Conservation (phyloP, 2,329 filamentous ascomycete genomes). For the Amauroascus niger region DNA sequence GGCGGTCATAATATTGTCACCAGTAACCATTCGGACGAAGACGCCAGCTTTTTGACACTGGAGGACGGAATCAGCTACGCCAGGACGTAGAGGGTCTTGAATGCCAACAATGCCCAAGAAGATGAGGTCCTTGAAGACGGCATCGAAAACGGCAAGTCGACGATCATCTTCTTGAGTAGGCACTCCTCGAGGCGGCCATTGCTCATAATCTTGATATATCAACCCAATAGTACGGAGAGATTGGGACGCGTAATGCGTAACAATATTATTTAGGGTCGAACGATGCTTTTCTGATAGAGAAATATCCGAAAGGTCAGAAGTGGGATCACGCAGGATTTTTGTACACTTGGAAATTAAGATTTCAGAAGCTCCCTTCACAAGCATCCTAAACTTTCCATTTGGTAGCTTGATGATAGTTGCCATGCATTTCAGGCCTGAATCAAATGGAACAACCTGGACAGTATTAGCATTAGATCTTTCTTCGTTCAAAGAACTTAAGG, state of each 20-base stretch:
- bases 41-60: constrained; percentile 61
- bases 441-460: constrained; percentile 65
- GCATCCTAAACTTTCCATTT: constrained; percentile 34
- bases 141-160: constrained; percentile 55
- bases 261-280: constrained; percentile 25
- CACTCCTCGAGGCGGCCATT: constrained; percentile 53
- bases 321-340: constrained; percentile 25
- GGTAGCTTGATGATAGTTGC: constrained; percentile 37
- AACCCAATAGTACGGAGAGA: constrained; percentile 70
- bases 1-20: constrained; percentile 62
- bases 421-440: constrained; percentile 63
- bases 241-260: constrained; percentile 38
- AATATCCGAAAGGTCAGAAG: constrained; percentile 20
- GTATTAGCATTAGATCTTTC: constrained; percentile 52
- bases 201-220: constrained; percentile 61
- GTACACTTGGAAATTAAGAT: constrained; percentile 35
- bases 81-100: constrained; percentile 60
- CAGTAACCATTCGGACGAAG: constrained; percentile 63
- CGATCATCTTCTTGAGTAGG: constrained; percentile 51
- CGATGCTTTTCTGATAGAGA: constrained; percentile 24
- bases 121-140: constrained; percentile 61
- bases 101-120: constrained; percentile 65
- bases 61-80: constrained; percentile 57
- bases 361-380: constrained; percentile 43
- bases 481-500: constrained; percentile 54